Evolutionary conservation across 441 rosid genomes (phyloP).

Genomic region (Geranium incanum): DNA sequence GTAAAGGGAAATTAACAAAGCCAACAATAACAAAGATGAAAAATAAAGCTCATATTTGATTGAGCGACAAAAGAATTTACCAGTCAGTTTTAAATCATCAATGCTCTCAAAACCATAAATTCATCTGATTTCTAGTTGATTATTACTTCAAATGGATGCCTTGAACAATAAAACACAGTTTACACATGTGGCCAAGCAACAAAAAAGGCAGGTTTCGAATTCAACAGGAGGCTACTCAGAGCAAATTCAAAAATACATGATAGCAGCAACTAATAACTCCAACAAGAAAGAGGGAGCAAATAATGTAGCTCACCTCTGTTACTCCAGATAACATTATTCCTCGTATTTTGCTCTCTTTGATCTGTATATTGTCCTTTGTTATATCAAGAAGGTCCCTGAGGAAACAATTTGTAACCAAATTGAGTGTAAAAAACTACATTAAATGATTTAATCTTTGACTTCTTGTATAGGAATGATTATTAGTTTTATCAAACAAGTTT

Average conservation of each 20-base stretch:
- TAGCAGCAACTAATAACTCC: neutral
- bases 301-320: slow-evolving; percentile 44
- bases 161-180: too few species aligned
- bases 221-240: too few species aligned
- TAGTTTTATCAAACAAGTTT: slow-evolving; percentile 4
- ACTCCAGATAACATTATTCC: slow-evolving; percentile 62
- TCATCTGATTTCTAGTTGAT: neutral
- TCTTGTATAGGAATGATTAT: neutral
- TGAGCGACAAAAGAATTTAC: neutral
- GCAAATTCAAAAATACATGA: too few species aligned
- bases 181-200: neutral
- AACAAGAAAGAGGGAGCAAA: neutral
- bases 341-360: slow-evolving; percentile 64
- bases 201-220: neutral
- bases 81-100: neutral
- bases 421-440: neutral
- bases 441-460: neutral
- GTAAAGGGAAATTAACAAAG: neutral
- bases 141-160: too few species aligned
- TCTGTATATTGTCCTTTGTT: slow-evolving; percentile 69
- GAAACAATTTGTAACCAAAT: neutral
- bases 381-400: slow-evolving; percentile 73
- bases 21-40: neutral
- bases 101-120: neutral
- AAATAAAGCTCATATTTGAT: neutral